phyloP scores from a whole-genome alignment of 495 filamentous ascomycete genomes.

The Copromyces sp. region DNA sequence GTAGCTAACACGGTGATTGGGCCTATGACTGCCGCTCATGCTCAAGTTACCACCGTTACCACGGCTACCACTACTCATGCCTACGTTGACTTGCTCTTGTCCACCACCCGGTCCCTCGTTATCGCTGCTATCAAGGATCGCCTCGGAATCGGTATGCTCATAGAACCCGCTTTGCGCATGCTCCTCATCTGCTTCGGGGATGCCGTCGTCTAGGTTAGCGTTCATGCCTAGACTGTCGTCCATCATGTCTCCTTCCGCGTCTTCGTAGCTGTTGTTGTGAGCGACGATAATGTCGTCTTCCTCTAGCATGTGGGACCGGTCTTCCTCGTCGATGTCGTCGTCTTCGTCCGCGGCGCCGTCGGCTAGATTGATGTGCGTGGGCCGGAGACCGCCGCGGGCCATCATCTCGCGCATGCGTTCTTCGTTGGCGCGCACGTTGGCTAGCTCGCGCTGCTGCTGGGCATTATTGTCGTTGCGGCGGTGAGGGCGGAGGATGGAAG shows the following conservation, averaged over 20 bases:
- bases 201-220: conserved; percentile 53
- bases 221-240: conserved; percentile 43
- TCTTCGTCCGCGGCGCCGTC: conserved; percentile 24
- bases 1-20: conserved; percentile 12
- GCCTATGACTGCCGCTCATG: not conserved
- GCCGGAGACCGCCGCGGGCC: conserved; percentile 17
- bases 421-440: conserved; percentile 26
- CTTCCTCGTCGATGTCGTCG: conserved; percentile 36
- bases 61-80: not conserved
- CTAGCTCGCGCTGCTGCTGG: conserved; percentile 22
- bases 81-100: conserved; percentile 18
- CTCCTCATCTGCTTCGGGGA: conserved; percentile 48
- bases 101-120: conserved; percentile 11
- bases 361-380: conserved; percentile 22
- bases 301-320: conserved; percentile 38
- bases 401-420: conserved; percentile 41
- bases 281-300: conserved; percentile 38
- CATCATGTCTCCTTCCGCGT: conserved; percentile 13
- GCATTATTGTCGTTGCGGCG: not conserved
- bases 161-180: conserved; percentile 38
- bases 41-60: no score
- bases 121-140: conserved; percentile 37
- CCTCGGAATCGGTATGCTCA: conserved; percentile 79
- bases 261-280: conserved; percentile 1
- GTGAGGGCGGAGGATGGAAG: not conserved